Evolutionary conservation across 352 stramenopile genomes (phyloP), one percentile per base, ranked within the genome.

Genomic region (Phytophthora citricola): DNA sequence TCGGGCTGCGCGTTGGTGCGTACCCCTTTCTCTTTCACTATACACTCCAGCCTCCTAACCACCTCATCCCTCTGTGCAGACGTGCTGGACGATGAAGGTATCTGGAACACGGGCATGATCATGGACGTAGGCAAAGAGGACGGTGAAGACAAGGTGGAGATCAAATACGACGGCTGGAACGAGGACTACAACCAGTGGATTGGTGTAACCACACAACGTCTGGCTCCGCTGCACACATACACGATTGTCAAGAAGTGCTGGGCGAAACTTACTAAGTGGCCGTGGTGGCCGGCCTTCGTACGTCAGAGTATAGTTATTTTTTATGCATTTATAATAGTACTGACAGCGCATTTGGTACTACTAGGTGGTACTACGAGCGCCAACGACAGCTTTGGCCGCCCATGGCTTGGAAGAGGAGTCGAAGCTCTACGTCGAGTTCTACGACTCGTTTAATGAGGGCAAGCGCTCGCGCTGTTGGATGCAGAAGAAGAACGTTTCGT

Each of bases 211-310:
- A 58, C 66, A 22, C 60, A 92, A 41, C 86, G 86, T 20, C 69
- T 94, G 20, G 86, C 86, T 49, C 86, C 86, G 31, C 66, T 92
- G 44, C 83, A 94, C 67, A 91, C 83, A 75, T 92, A 84, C 66
- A 94, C 86, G 49, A 87, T 91, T 58, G 82, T 92, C 54, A 90
- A 90, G 57, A 94, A 94, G 73, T 94, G 86, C 73, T 94, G 86
- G 86, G 86, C 83, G 45, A 94, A 94, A 69, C 82, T 92, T 39
- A 83, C 68, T 60, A 92, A 92, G 69, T 94, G 82, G 82, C 86
- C 86, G 20, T 92, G 83, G 86, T 94, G 86, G 86, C 86, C 86
- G 0, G 83, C 82, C 12, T 91, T 93, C 60, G 85, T 89, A 68
- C 46, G 77, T 81, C 15, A 8, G 44, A 69, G 9, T 43, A 50